Base-by-base conservation (phyloP, 495 filamentous ascomycete genomes). In the Arthonia radiata region DNA sequence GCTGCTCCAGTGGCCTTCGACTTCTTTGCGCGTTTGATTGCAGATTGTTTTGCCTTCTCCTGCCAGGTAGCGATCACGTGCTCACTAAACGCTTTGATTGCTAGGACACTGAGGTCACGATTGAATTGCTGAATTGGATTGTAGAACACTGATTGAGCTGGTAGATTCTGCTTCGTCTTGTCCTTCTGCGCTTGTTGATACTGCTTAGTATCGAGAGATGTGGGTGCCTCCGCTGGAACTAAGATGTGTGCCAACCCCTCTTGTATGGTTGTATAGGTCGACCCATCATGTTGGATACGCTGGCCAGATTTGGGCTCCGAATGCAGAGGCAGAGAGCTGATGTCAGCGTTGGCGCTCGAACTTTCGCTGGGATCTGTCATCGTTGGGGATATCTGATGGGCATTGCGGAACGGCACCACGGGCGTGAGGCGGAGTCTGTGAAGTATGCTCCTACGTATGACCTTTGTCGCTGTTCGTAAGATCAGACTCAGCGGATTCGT, bases 71-170 rank as follows among this genome's bases (percentile, higher is more conserved):
- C 56, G 9, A 73, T 28, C 9, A 60, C 42, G 32, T 79, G 67
- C 28, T 86, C 67, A 0, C 69, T 75, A 51, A 75, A 90, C 0
- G 70, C 67, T 39, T 69, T 72, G 39, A 94, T 89, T 11, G 81
- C 76, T 13, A 94, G 59, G 17, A 93, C 74, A 40, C 77, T 91
- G 37, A 97, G 51, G 49, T 97, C 86, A 6, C 86, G 67, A 52
- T 97, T 97, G 56, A 92, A 97, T 46, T 94, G 89, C 42, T 94
- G 89, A 23, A 97, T 90, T 0, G 86, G 83, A 36, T 97, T 97
- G 53, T 97, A 97, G 44, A 97, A 97, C 15, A 97, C 89, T 16
- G 69, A 62, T 43, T 91, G 79, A 13, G 19, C 39, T 33, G 34
- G 10, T 25, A 39, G 22, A 32, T 26, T 18, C 41, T 43, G 7